These are phyloP conservation scores for Prunus campanulata DNA, from an alignment of 306 rosid species.

Conservation along the genomic window DNA sequence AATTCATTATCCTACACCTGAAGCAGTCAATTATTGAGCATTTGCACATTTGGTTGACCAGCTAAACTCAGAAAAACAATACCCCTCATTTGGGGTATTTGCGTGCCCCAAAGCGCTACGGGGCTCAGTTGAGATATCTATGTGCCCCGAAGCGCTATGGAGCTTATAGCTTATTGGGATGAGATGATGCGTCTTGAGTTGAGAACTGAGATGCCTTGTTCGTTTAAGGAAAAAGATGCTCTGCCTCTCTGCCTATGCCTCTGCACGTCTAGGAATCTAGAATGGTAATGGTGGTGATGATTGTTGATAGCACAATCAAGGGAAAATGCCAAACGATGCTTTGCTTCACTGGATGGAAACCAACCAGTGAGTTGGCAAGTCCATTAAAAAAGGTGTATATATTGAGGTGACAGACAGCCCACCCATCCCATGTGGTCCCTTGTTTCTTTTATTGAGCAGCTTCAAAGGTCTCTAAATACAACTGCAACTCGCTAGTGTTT, in stretches of 20 bases:
- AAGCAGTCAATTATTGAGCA: too few relatives aligned
- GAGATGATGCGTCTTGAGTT: not conserved
- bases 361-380: conserved; percentile 68
- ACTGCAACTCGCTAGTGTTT: not conserved
- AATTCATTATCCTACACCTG: too few relatives aligned
- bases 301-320: conserved; percentile 9
- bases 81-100: too few relatives aligned
- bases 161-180: too few relatives aligned
- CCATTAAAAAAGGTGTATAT: conserved; percentile 28
- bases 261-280: conserved; percentile 11
- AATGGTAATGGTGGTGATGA: conserved; percentile 1
- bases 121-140: too few relatives aligned
- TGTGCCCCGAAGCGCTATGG: too few relatives aligned
- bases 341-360: conserved; percentile 63
- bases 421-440: conserved; percentile 28
- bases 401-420: conserved; percentile 39
- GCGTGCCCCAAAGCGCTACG: too few relatives aligned
- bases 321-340: conserved; percentile 53
- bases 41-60: too few relatives aligned
- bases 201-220: conserved; percentile 4
- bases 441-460: conserved; percentile 2
- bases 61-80: too few relatives aligned
- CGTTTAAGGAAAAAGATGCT: conserved; percentile 14
- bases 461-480: not conserved
- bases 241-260: conserved; percentile 17